phyloP scores from a whole-genome alignment of 2,329 filamentous ascomycete genomes.

The Cordyceps cateniannulata region DNA sequence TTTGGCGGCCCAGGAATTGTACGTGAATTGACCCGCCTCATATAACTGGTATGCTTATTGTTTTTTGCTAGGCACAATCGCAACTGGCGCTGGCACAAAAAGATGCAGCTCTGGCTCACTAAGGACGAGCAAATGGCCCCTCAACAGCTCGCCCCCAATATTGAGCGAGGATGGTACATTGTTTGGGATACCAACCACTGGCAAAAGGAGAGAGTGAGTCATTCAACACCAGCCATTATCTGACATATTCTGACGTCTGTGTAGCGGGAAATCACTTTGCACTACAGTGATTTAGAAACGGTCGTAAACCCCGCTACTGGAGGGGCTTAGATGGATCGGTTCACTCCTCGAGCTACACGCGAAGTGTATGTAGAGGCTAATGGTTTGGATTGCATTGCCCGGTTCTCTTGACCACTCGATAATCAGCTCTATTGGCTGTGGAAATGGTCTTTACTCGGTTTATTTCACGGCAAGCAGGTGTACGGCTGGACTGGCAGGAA shows the following conservation, averaged over 20 bases:
- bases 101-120: slow-evolving; percentile 58
- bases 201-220: slow-evolving; percentile 56
- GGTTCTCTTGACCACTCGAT: not conserved
- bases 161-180: slow-evolving; percentile 61
- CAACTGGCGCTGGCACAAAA: slow-evolving; percentile 65
- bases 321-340: slow-evolving; percentile 2
- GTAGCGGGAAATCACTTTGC: slow-evolving; percentile 54
- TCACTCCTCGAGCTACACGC: not conserved
- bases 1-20: slow-evolving; percentile 58
- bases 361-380: not conserved
- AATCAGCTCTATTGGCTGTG: not conserved
- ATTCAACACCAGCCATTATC: not conserved
- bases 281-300: slow-evolving; percentile 57
- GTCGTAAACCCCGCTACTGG: slow-evolving; percentile 28
- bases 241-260: slow-evolving; percentile 14
- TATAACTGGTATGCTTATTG: slow-evolving; percentile 1
- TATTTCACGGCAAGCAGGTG: slow-evolving; percentile 1
- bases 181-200: slow-evolving; percentile 58
- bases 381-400: not conserved
- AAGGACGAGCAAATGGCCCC: slow-evolving; percentile 62
- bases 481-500: not conserved
- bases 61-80: slow-evolving; percentile 44
- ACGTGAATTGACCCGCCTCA: slow-evolving; percentile 22
- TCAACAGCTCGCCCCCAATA: slow-evolving; percentile 49
- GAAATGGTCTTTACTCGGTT: slow-evolving; percentile 2